phyloP scores from a whole-genome alignment of 129 eudicot species.

The Dittrichia graveolens region DNA sequence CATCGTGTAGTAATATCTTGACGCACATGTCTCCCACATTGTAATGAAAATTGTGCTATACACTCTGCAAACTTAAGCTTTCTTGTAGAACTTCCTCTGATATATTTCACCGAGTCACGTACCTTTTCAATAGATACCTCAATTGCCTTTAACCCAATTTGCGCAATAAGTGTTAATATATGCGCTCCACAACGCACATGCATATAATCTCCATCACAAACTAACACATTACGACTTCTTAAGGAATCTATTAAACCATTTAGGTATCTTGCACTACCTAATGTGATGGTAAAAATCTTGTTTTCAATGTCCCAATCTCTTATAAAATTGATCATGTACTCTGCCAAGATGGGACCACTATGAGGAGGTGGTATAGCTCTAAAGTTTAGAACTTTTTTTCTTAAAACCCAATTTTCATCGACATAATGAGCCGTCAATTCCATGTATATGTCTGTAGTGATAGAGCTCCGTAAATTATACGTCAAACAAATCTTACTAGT shows the following conservation, averaged over 20 bases:
- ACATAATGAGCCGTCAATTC: conserved; percentile 17
- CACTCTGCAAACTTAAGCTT: not conserved
- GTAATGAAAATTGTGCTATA: not conserved
- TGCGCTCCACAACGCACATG: not conserved
- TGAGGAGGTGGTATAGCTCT: conserved; percentile 24
- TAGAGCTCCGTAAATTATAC: conserved; percentile 5
- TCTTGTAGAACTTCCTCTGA: not conserved
- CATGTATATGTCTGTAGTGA: conserved; percentile 4
- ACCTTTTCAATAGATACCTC: not conserved
- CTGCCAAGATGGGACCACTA: not conserved
- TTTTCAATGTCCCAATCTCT: conserved; percentile 18
- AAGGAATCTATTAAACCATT: too few species aligned
- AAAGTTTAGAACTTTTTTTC: conserved; percentile 14
- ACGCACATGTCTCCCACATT: not conserved
- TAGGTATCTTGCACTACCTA: not conserved
- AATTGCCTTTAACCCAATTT: not conserved
- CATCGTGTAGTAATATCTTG: not conserved
- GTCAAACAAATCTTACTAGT: conserved; percentile 9
- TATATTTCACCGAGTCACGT: not conserved
- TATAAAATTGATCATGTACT: not conserved
- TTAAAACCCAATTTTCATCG: conserved; percentile 20
- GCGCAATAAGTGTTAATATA: not conserved
- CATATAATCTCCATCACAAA: too few species aligned
- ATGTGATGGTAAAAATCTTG: not conserved
- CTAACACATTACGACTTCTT: too few species aligned